These are phyloP conservation scores for Mallotus repandus DNA, from an alignment of 441 rosid species.

Conservation along the genomic window DNA sequence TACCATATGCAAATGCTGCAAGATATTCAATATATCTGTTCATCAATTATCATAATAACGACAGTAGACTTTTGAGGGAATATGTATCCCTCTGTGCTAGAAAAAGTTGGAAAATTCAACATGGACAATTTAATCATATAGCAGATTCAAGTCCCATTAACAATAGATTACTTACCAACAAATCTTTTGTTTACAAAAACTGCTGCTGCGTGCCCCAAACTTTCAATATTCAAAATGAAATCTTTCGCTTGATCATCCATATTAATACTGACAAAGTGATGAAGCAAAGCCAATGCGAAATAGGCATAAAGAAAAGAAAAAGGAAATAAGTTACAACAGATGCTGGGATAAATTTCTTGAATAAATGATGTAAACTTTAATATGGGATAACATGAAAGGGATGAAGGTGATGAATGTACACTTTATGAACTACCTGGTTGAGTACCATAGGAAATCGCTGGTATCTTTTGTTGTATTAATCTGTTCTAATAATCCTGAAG, in stretches of 20 bases:
- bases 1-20: constrained; percentile 58
- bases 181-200: constrained; percentile 50
- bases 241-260: constrained; percentile 30
- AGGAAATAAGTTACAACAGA: neutral
- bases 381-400: neutral
- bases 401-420: neutral
- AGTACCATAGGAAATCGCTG: constrained; percentile 68
- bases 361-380: neutral
- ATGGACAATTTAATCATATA: too few relatives aligned
- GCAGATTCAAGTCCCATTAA: constrained; percentile 9
- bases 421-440: constrained; percentile 43
- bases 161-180: constrained; percentile 34
- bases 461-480: constrained; percentile 59
- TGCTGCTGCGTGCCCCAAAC: constrained; percentile 68
- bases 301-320: neutral
- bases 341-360: neutral
- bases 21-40: constrained; percentile 1
- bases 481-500: constrained; percentile 50
- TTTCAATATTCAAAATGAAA: constrained; percentile 34
- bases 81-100: neutral
- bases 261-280: constrained; percentile 34
- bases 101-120: neutral
- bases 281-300: constrained; percentile 14
- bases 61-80: neutral
- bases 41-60: constrained; percentile 1